Conservation (phyloP, 208 protist species). For the Sergeia podlipaevii region DNA sequence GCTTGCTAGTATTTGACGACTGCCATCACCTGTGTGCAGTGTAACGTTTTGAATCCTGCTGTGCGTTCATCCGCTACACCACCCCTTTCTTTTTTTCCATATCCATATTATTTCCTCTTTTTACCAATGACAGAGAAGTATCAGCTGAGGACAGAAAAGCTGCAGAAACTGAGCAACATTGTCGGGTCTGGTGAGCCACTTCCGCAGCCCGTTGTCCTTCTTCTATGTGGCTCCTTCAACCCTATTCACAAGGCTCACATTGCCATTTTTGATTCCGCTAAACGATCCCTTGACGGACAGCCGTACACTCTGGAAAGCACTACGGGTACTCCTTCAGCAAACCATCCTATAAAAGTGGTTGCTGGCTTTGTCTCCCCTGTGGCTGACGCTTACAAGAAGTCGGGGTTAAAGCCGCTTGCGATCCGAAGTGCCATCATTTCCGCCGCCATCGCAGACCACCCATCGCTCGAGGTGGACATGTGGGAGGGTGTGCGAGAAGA, state of each 20-base stretch:
- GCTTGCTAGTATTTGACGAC: too few relatives aligned
- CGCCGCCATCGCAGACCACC: constrained; percentile 29
- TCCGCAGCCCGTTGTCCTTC: constrained; percentile 38
- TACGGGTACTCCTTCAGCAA: neutral
- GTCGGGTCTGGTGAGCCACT: neutral
- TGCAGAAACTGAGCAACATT: too few relatives aligned
- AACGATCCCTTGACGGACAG: constrained; percentile 15
- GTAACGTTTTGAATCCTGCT: too few relatives aligned
- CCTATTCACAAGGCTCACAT: constrained; percentile 78
- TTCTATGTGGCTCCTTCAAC: constrained; percentile 80
- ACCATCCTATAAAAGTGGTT: constrained; percentile 17
- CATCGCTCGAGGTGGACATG: constrained; percentile 44
- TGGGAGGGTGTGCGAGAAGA: constrained; percentile 69
- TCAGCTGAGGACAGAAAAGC: too few relatives aligned
- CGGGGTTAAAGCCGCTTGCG: constrained; percentile 32
- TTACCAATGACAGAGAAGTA: too few relatives aligned
- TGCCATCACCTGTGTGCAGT: too few relatives aligned
- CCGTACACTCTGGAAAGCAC: neutral
- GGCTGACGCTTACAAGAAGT: constrained; percentile 69
- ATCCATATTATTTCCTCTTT: too few relatives aligned
- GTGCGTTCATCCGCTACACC: too few relatives aligned
- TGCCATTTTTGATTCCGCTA: constrained; percentile 45
- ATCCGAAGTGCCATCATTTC: constrained; percentile 40
- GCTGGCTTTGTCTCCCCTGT: constrained; percentile 85
- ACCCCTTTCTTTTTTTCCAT: too few relatives aligned